Evolutionary conservation across 169 alveolate species (phyloP).

Genomic region (Plasmodium relictum): DNA sequence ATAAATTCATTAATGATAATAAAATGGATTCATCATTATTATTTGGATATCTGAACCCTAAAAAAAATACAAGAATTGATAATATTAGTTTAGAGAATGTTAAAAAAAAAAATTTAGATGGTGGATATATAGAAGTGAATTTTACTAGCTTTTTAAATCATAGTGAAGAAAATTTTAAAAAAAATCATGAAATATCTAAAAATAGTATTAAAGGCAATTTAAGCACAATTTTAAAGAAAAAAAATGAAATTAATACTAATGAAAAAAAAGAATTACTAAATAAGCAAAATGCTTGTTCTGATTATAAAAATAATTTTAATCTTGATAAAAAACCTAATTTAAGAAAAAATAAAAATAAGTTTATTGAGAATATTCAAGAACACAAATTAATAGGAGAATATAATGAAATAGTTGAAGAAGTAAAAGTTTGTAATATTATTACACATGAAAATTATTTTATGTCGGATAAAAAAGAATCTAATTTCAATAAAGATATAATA

Average conservation of each 20-base stretch:
- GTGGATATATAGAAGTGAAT: conserved; percentile 2
- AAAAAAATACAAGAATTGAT: not conserved
- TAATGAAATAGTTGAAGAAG: too few species aligned
- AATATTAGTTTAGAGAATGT: not conserved
- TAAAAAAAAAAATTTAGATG: not conserved
- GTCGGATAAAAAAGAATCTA: too few species aligned
- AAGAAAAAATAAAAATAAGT: not conserved
- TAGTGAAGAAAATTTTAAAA: conserved; percentile 8
- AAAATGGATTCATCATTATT: not conserved
- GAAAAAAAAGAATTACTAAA: not conserved
- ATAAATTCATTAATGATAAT: not conserved
- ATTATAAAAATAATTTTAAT: not conserved
- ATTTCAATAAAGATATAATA: not conserved
- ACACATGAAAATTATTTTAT: too few species aligned
- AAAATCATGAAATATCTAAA: not conserved
- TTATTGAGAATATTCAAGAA: not conserved
- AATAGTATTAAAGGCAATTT: not conserved
- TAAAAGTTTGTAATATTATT: too few species aligned
- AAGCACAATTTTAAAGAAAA: not conserved
- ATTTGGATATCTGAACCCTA: not conserved
- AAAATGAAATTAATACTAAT: not conserved
- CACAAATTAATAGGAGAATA: too few species aligned
- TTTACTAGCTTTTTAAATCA: not conserved
- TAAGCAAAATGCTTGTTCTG: not conserved
- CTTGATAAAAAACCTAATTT: not conserved